Base-by-base conservation (phyloP, 2,329 filamentous ascomycete genomes). In the Diplodia mutila region DNA sequence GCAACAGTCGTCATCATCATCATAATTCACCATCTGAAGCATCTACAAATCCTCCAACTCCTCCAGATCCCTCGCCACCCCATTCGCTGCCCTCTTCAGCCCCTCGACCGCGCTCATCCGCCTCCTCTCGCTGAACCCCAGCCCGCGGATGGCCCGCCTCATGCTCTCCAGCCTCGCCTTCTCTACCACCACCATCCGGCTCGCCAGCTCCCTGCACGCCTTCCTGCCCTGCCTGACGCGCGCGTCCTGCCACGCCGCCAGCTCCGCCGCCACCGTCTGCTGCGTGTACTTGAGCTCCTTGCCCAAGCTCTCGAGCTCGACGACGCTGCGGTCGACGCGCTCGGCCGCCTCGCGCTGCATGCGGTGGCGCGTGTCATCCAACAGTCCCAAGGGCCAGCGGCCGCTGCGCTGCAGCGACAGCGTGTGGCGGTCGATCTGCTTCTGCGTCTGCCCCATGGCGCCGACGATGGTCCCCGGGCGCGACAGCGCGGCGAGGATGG, bases 161-260 rank as follows among this genome's bases (percentile, higher is more conserved):
- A 99, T 90, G 23, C 91, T 89, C 72, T 93, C 92, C 70, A 97
- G 81, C 71, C 91, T 86, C 75, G 91, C 91, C 71, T 86, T 87
- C 80, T 99, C 95, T 65, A 87, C 85, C 4, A 97, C 87, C 29
- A 98, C 83, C 86, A 94, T 93, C 37, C 88, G 87, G 74, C 85
- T 86, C 21, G 91, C 94, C 72, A 97, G 87, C 55, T 93, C 89
- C 71, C 85, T 87, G 69, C 97, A 86, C 32, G 92, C 91, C 68
- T 86, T 86, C 69, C 89, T 84, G 1, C 91, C 93, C 80, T 92
- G 88, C 73, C 87, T 88, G 71, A 93, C 92, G 74, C 97, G 89
- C 81, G 93, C 87, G 49, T 96, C 93, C 75, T 97, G 94, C 93
- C 95, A 99, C 18, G 92, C 93, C 0, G 95, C 95, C 67, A 99